Conservation (phyloP, 78 protist species). For the slime mould (Dictyostelium discoideum) region dicty_2.7 NC_007089.4:4060501-4061000, state of each 20-base stretch:
- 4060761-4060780: slow-evolving; percentile 60
- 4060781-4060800: slow-evolving; percentile 33
- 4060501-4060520: slow-evolving; percentile 60
- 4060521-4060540: slow-evolving; percentile 67
- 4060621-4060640: slow-evolving; percentile 79
- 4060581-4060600: slow-evolving; percentile 59
- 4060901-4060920: slow-evolving; percentile 66
- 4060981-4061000: slow-evolving; percentile 84
- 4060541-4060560: slow-evolving; percentile 32
- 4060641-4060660: slow-evolving; percentile 66
- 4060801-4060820: slow-evolving; percentile 22
- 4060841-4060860: slow-evolving; percentile 67
- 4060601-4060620: slow-evolving; percentile 51
- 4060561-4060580: slow-evolving; percentile 83
- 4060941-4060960: slow-evolving; percentile 64
- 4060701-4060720: slow-evolving; percentile 75
- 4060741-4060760: slow-evolving; percentile 68
- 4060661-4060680: slow-evolving; percentile 74
- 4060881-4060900: slow-evolving; percentile 77
- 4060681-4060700: slow-evolving; percentile 65
- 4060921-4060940: slow-evolving; percentile 49
- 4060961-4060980: slow-evolving; percentile 83
- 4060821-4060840: slow-evolving; percentile 4
- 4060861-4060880: slow-evolving; percentile 24
- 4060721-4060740: slow-evolving; percentile 64